phyloP scores from a whole-genome alignment of 2,329 filamentous ascomycete species.

The Periconia digitata region DNA sequence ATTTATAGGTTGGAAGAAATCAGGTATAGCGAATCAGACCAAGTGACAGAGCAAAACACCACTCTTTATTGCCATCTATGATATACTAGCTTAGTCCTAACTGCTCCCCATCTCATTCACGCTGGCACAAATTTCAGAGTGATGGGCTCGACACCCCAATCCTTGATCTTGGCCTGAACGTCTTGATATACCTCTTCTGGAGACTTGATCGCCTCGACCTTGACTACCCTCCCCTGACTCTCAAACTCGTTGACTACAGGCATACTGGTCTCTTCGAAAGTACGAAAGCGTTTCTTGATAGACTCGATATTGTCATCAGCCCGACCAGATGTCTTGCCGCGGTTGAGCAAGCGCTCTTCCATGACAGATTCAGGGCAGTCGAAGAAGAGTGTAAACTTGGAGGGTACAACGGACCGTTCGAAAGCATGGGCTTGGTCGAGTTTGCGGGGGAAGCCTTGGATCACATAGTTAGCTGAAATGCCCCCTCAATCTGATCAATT shows the following conservation, averaged over 20 bases:
- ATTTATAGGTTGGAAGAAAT: no score
- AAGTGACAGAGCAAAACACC: no score
- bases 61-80: no score
- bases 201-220: slow-evolving; percentile 69
- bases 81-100: no score
- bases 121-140: slow-evolving; percentile 31
- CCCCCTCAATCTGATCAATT: neutral
- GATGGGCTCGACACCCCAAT: slow-evolving; percentile 36
- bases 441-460: slow-evolving; percentile 85
- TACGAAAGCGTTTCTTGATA: slow-evolving; percentile 94
- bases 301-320: slow-evolving; percentile 93
- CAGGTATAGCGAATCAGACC: no score
- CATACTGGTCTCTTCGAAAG: slow-evolving; percentile 95
- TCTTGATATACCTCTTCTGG: slow-evolving; percentile 66
- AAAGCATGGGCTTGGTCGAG: slow-evolving; percentile 96
- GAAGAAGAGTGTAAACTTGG: slow-evolving; percentile 87
- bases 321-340: slow-evolving; percentile 89
- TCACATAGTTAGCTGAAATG: slow-evolving; percentile 1
- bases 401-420: slow-evolving; percentile 82
- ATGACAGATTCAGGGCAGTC: slow-evolving; percentile 90
- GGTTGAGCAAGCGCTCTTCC: slow-evolving; percentile 78
- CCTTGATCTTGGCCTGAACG: slow-evolving; percentile 45
- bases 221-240: slow-evolving; percentile 74
- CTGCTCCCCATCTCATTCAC: neutral
- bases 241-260: slow-evolving; percentile 89